Evolutionary conservation across 139 green algal species (phyloP).

Genomic region (Chlorella sp.): DNA sequence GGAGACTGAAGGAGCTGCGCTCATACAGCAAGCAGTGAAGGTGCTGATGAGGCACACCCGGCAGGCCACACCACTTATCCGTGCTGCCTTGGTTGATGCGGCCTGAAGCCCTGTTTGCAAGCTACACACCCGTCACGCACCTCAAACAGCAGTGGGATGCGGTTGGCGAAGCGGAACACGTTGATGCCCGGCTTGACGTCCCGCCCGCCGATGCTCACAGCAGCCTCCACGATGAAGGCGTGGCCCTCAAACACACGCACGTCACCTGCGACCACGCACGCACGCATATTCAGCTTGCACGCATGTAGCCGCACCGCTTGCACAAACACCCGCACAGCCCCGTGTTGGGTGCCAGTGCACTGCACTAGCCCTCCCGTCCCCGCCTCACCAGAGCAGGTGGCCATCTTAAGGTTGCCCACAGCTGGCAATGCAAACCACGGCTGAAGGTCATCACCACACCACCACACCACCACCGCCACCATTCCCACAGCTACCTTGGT

Average conservation of each 20-base stretch:
- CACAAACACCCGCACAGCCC: too few relatives aligned
- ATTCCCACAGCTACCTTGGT: slow-evolving; percentile 46
- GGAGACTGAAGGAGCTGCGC: too few relatives aligned
- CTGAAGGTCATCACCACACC: too few relatives aligned
- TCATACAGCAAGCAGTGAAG: not conserved
- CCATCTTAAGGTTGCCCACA: not conserved
- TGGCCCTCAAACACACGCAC: slow-evolving; percentile 87
- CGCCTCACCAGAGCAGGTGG: too few relatives aligned
- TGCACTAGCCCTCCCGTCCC: too few relatives aligned
- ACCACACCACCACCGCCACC: not conserved
- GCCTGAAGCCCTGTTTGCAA: too few relatives aligned
- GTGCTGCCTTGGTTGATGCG: too few relatives aligned
- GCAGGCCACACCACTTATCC: too few relatives aligned
- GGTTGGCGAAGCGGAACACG: slow-evolving; percentile 92
- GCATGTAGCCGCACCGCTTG: too few relatives aligned
- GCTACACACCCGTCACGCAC: slow-evolving; percentile 19
- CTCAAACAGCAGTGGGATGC: slow-evolving; percentile 97
- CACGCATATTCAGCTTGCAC: too few relatives aligned
- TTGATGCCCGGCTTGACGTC: slow-evolving; percentile 86
- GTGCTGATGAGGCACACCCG: not conserved
- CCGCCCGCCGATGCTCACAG: slow-evolving; percentile 80
- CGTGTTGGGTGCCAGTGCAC: too few relatives aligned
- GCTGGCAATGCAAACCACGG: not conserved
- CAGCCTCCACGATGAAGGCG: slow-evolving; percentile 92
- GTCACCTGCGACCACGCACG: slow-evolving; percentile 49